A percentile compares a stretch with the other conserved stretches of the same genome.
phyloP scores from a whole-genome alignment of 139 green algal genomes.

The Chlamydomonas incerta region DNA sequence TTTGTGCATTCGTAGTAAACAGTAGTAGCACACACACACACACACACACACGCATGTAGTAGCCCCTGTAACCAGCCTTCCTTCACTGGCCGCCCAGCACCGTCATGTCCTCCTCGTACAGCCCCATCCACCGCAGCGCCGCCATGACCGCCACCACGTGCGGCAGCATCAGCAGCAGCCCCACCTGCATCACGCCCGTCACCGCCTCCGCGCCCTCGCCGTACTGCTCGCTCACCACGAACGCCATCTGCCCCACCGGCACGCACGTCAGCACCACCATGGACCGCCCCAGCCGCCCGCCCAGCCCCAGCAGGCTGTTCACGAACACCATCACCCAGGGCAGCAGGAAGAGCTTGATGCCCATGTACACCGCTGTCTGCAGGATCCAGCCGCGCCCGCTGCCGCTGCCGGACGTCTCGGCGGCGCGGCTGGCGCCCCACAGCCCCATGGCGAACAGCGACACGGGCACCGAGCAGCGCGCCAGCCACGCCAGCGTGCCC shows the following conservation, averaged over 20 bases:
- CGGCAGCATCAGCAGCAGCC: constrained; percentile 37
- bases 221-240: constrained; percentile 58
- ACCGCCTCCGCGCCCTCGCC: constrained; percentile 20
- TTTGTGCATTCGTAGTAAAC: too few relatives aligned
- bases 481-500: constrained; percentile 54
- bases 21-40: too few relatives aligned
- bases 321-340: constrained; percentile 55
- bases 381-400: not conserved
- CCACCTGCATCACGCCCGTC: constrained; percentile 24
- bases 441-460: constrained; percentile 59
- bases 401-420: constrained; percentile 6
- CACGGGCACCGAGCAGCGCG: constrained; percentile 51
- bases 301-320: constrained; percentile 38
- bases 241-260: constrained; percentile 63
- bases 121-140: constrained; percentile 7
- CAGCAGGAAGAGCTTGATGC: constrained; percentile 37
- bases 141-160: constrained; percentile 20
- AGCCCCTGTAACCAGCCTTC: too few relatives aligned
- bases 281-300: constrained; percentile 20
- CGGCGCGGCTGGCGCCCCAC: constrained; percentile 38
- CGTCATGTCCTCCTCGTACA: constrained; percentile 9
- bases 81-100: too few relatives aligned
- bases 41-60: too few relatives aligned
- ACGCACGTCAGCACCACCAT: constrained; percentile 55
- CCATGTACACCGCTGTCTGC: constrained; percentile 9